Evolutionary conservation across 2,329 filamentous ascomycete genomes (phyloP).

Genomic region (Colletotrichum nymphaeae): DNA sequence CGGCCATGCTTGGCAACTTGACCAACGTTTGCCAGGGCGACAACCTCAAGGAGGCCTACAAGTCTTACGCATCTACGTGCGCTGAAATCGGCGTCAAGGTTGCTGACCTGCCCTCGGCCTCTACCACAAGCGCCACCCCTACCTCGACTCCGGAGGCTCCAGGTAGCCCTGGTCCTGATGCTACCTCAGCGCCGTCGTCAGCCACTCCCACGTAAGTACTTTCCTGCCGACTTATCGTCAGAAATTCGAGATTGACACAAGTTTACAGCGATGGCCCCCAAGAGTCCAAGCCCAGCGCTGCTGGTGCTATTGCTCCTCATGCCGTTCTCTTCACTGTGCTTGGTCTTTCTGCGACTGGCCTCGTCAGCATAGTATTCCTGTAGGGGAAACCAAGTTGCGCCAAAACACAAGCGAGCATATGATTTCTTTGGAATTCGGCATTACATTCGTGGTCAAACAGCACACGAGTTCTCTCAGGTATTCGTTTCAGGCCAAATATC

Average conservation of each 20-base stretch:
- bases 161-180: background rate
- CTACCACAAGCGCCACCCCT: background rate
- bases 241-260: background rate
- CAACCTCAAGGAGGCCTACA: constrained; percentile 26
- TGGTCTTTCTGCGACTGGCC: constrained; percentile 19
- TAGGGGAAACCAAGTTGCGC: background rate
- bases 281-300: constrained; percentile 26
- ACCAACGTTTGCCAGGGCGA: constrained; percentile 18
- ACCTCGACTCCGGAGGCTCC: background rate
- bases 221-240: background rate
- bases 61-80: constrained; percentile 29
- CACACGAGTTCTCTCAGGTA: background rate
- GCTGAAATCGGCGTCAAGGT: constrained; percentile 14
- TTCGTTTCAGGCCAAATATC: background rate
- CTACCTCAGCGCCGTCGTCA: background rate
- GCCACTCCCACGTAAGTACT: constrained; percentile 15
- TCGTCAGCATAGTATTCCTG: constrained; percentile 26
- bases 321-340: constrained; percentile 20
- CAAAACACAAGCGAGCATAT: background rate
- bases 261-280: constrained; percentile 1
- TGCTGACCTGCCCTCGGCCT: constrained; percentile 1
- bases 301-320: constrained; percentile 30
- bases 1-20: constrained; percentile 33
- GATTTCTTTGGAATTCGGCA: background rate
- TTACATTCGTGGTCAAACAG: constrained; percentile 19